Base-by-base conservation (phyloP, 768 basidiomycete species). In the Phlebiopsis flavidoalba region DNA sequence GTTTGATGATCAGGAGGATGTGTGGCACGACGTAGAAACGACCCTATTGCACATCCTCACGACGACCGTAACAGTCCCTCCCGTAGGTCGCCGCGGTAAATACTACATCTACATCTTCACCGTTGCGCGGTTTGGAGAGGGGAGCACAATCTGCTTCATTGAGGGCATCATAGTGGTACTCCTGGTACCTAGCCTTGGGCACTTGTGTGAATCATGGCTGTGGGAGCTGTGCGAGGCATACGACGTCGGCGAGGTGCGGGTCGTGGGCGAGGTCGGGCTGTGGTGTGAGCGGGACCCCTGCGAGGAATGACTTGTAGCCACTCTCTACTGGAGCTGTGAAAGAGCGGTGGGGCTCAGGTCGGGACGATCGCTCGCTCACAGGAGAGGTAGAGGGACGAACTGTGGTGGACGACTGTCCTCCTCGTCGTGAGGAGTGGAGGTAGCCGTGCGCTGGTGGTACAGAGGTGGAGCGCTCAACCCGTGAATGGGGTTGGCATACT, bases 51-150 rank as follows among this genome's bases (percentile, higher is more conserved):
- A n/a, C n/a, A n/a, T n/a, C n/a, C n/a, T 58, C 52, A 55, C 48
- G 40, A 69, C 63, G 45, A 69, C 60, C 47, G 64, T 60, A 21
- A 69, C 59, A n/a, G 35, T 58, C 59, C 21, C 68, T 55, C 48
- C 67, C 66, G 36, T 60, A 61, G 35, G 69, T 66, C 11, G 69
- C n/a, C n/a, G n/a, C n/a, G 68, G 8, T 68, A 60, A 63, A 72
- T 66, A n/a, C n/a, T n/a, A 70, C 64, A 56, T n/a, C n/a, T 68
- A 71, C 46, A 58, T 59, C 55, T n/a, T 71, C 66, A 22, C 70
- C 70, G 24, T 47, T 57, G 1, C 63, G 65, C 21, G 69, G 67
- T 11, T 65, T 61, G 10, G 70, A 69, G 19, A 71, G 63, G 70
- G 70, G 19, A 71, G 63, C 10, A 63, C 60, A 47, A 69, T 62